Base-by-base conservation (phyloP, 352 stramenopile species). In the Pythium sp. region DNA sequence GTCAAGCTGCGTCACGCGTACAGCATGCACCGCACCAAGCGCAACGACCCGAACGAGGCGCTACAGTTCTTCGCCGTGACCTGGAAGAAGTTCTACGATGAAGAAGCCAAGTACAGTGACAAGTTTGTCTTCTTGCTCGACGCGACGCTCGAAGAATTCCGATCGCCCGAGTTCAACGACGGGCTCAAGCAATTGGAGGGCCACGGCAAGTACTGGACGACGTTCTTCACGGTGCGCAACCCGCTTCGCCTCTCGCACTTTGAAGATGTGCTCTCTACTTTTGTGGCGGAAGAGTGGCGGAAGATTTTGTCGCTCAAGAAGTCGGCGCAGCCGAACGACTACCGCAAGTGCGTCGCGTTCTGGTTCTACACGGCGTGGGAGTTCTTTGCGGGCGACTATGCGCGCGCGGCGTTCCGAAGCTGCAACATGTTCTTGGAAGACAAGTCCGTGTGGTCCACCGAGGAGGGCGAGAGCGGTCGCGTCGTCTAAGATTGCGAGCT, bases 41-140 rank as follows among this genome's bases (percentile, higher is more conserved):
- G 78, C 61, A 77, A 91, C 46, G 85, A 94, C 62, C 85, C 87
- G 28, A 85, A 58, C 59, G 84, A 94, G 61, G 87, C 87, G 28
- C 68, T 94, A 47, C 83, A 94, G 71, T 94, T 94, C 73, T 94
- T 94, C 62, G 87, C 85, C 1, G 85, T 93, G 67, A 93, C 87
- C 51, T 94, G 87, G 87, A 93, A 92, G 68, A 94, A 94, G 69
- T 93, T 92, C 74, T 94, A 93, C 69, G 87, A 94, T 22, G 87
- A 94, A 68, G 85, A 94, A 46, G 87, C 87, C 65, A 93, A 91
- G 73, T 93, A 93, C 81, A 91, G 80, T 63, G 87, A 94, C 76
- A 92, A 93, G 69, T 94, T 93, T 61, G 78, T 77, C 24, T 93
- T 94, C 58, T 57, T 94, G 57, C 69, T 94, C 32, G 87, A 94